Evolutionary conservation across 305 asterid genomes (phyloP), one percentile per base, ranked within the genome.

Genomic region (Solanum aculeatissimum): DNA sequence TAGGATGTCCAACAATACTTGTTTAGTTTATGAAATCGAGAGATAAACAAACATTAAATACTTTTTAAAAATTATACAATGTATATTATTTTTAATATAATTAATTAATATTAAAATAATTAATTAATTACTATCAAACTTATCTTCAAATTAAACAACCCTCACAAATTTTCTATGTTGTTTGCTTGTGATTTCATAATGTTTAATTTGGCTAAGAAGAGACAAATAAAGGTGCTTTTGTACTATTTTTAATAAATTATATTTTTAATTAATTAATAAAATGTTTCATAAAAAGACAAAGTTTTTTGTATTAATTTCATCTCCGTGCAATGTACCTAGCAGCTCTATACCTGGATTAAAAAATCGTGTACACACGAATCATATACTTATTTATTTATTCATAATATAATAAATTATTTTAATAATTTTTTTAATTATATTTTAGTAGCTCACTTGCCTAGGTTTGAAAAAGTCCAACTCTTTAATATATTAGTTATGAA

Each of bases 321-420:
- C 78, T 70, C 10, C 32, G 53, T 70, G 53, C 78, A 70, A 10
- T 70, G 78, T 40, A 70, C 19, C 87, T 74, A 66, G 66, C 10
- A 18, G 63, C 32, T 11, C 47, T 82, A 42, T 18, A 18, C 47
- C n/a, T 82, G 77, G 60, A 82, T 82, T 63, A 27, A 9, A 47
- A 82, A 82, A 25, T 62, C 32, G 23, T 62, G 82, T 55, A 86
- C 89, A 86, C 85, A 55, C 86, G n/a, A 80, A 75, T 29, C 18
- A 29, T 51, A 47, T 29, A 47, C 14, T 6, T 77, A 25, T 75
- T 75, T 47, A 51, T 51, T 51, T 71, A n/a, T 21, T 38, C 77
- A 6, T 35, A 68, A 7, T 68, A 29, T 19, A 10, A 40, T 9
- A 8, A 42, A 58, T 10, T 21, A 58, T 21, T 58, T 58, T 9